These are phyloP conservation scores for Phialemoniopsis sp. DNA, from an alignment of 2,329 filamentous ascomycete species.

Conservation along the genomic window DNA sequence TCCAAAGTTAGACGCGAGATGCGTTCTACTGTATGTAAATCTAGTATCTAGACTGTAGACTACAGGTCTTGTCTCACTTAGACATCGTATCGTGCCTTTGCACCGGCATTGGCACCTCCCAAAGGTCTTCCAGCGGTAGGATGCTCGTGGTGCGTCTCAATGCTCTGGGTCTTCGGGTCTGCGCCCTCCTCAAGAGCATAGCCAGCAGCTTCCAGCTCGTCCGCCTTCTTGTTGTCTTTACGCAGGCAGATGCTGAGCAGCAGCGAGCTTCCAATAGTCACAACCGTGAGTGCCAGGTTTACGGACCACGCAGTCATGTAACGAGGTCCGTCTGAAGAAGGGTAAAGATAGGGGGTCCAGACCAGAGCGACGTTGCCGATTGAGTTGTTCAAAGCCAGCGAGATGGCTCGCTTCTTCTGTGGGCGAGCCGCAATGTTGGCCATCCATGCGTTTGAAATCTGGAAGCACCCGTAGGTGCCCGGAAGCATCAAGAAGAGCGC, in stretches of 20 bases:
- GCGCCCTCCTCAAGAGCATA: conserved; percentile 5
- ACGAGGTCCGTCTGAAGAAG: conserved; percentile 12
- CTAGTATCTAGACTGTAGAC: too few relatives aligned
- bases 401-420: conserved; percentile 17
- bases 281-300: conserved; percentile 4
- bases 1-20: too few relatives aligned
- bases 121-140: conserved; percentile 1
- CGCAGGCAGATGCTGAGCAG: background rate
- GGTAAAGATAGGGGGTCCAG: conserved; percentile 19
- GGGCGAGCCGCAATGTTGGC: conserved; percentile 18
- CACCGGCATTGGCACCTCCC: too few relatives aligned
- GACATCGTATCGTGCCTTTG: too few relatives aligned
- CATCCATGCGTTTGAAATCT: conserved; percentile 20
- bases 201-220: conserved; percentile 2
- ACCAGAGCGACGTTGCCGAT: conserved; percentile 18
- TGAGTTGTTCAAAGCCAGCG: conserved; percentile 18
- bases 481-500: conserved; percentile 11
- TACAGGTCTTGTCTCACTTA: too few relatives aligned
- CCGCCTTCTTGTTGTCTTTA: conserved; percentile 9
- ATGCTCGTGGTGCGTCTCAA: conserved; percentile 19
- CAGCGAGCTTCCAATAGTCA: conserved; percentile 1
- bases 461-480: conserved; percentile 15
- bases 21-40: too few relatives aligned
- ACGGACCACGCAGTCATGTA: conserved; percentile 15
- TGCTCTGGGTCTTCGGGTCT: conserved; percentile 12